Evolutionary conservation across 179 eudicot species (phyloP).

Genomic region (Beta macrorhiza): DNA sequence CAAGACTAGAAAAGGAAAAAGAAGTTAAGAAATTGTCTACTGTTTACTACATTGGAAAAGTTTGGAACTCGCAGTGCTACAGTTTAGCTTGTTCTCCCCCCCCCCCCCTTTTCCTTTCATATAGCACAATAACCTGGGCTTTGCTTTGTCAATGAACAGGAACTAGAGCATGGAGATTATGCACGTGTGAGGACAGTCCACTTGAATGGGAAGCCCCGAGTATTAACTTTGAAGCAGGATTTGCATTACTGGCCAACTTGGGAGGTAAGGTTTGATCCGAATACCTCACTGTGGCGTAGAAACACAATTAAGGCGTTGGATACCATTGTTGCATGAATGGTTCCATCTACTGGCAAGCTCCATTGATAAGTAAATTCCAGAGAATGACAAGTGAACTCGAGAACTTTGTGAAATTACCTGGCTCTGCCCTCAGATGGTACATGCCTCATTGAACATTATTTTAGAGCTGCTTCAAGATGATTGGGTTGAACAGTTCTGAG

Average conservation of each 20-base stretch:
- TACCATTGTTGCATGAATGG: conserved; percentile 29
- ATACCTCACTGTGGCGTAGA: conserved; percentile 74
- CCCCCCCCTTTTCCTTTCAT: background rate
- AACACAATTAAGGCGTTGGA: conserved; percentile 59
- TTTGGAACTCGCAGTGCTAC: too few relatives aligned
- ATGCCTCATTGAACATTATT: conserved; percentile 12
- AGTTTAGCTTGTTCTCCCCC: too few relatives aligned
- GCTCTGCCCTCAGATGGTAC: background rate
- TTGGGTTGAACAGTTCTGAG: background rate
- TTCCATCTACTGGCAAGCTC: background rate
- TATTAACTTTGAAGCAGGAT: conserved; percentile 86
- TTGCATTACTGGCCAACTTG: conserved; percentile 98
- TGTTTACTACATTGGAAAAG: too few relatives aligned
- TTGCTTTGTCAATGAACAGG: conserved; percentile 38
- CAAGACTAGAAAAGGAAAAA: too few relatives aligned
- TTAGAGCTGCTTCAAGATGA: background rate
- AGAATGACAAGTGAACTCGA: background rate
- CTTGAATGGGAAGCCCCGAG: conserved; percentile 93
- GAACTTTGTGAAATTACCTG: background rate
- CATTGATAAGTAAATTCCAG: background rate
- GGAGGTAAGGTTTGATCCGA: conserved; percentile 78
- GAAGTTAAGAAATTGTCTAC: too few relatives aligned
- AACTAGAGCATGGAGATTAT: conserved; percentile 67
- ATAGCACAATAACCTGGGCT: background rate
- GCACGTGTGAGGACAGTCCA: conserved; percentile 80